These are phyloP conservation scores for Amylocystis lapponica DNA, from an alignment of 768 basidiomycete species.

Conservation along the genomic window DNA sequence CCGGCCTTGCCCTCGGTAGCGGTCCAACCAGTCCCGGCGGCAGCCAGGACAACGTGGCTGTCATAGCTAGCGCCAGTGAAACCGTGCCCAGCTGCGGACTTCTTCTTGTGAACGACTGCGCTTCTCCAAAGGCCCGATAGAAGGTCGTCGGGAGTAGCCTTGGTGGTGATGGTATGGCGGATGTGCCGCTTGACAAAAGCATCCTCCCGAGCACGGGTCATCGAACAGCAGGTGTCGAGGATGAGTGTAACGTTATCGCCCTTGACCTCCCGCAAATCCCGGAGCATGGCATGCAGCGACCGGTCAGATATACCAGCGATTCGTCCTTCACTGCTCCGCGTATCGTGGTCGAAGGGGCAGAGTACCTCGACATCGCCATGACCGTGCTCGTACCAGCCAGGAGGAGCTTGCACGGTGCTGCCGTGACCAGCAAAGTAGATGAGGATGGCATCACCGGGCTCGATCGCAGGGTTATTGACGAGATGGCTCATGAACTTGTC, in stretches of 20 bases:
- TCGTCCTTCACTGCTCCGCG: slow-evolving; percentile 38
- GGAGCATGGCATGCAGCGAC: slow-evolving; percentile 56
- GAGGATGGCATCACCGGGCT: slow-evolving; percentile 56
- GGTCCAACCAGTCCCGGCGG: slow-evolving; percentile 47
- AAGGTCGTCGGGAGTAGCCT: slow-evolving; percentile 49
- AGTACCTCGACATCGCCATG: slow-evolving; percentile 47
- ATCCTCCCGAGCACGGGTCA: slow-evolving; percentile 31
- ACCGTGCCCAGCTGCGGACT: slow-evolving; percentile 36
- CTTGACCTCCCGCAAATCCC: slow-evolving; percentile 48
- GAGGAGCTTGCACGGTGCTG: slow-evolving; percentile 49
- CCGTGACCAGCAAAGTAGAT: slow-evolving; percentile 77
- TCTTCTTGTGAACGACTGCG: slow-evolving; percentile 38
- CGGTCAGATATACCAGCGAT: slow-evolving; percentile 64
- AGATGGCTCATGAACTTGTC: slow-evolving; percentile 56
- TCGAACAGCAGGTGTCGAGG: slow-evolving; percentile 59
- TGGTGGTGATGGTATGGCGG: slow-evolving; percentile 58
- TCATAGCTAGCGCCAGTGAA: slow-evolving; percentile 33
- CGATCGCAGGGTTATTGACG: slow-evolving; percentile 54
- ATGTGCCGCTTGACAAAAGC: slow-evolving; percentile 40
- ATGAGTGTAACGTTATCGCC: slow-evolving; percentile 68
- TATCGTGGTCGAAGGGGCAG: slow-evolving; percentile 64
- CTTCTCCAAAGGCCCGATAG: slow-evolving; percentile 51
- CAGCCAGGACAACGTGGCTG: slow-evolving; percentile 51
- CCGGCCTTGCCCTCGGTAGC: slow-evolving; percentile 60
- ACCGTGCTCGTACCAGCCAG: slow-evolving; percentile 49